phyloP scores from a whole-genome alignment of 2,329 filamentous ascomycete genomes.

The Drechmeria coniospora region DNA sequence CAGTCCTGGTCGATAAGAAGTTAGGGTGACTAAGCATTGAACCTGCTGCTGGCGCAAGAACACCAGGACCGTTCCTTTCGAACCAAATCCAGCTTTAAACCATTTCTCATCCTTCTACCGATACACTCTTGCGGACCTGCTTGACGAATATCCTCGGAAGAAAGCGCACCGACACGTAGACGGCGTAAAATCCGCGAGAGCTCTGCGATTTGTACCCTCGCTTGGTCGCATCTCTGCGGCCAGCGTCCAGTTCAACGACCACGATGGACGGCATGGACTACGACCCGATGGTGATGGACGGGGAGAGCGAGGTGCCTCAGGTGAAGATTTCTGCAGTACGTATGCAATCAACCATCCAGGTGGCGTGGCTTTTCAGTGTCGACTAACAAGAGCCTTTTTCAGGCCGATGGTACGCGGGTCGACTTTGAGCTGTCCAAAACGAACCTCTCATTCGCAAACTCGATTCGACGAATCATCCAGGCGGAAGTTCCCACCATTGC shows the following conservation, averaged over 20 bases:
- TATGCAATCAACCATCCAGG: background rate
- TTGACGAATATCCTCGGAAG: too few species aligned
- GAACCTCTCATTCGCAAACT: slow-evolving; percentile 85
- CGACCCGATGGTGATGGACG: slow-evolving; percentile 44
- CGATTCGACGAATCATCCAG: slow-evolving; percentile 77
- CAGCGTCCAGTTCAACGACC: slow-evolving; percentile 3
- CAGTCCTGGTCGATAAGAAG: too few species aligned
- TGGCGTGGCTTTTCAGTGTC: background rate
- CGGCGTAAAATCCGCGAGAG: too few species aligned
- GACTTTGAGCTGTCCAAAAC: slow-evolving; percentile 86
- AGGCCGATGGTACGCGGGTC: slow-evolving; percentile 70
- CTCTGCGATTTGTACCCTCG: background rate
- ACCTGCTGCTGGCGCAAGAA: too few species aligned
- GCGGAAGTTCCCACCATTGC: slow-evolving; percentile 90
- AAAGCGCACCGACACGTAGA: too few species aligned
- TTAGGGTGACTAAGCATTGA: too few species aligned
- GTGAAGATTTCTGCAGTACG: slow-evolving; percentile 46
- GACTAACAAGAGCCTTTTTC: too few species aligned
- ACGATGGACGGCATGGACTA: slow-evolving; percentile 39
- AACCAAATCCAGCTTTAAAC: too few species aligned
- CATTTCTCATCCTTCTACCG: too few species aligned
- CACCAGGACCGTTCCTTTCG: too few species aligned
- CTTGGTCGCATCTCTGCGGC: slow-evolving; percentile 1
- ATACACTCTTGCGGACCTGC: too few species aligned
- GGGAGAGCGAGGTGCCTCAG: slow-evolving; percentile 38